phyloP scores from a whole-genome alignment of 306 rosid genomes.

The Lotus japonicus region DNA sequence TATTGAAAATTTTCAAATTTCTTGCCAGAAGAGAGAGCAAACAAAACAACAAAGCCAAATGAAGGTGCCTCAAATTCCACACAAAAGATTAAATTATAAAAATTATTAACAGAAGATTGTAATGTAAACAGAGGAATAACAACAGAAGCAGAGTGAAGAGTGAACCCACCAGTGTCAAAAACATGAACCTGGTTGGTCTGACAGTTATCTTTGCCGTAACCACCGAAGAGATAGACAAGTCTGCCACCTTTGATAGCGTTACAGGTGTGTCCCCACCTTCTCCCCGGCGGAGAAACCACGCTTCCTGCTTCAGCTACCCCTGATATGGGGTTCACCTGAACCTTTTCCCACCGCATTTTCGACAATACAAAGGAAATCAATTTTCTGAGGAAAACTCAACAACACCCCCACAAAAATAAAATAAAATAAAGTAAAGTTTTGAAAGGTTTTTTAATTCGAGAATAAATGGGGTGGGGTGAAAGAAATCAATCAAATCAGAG shows the following conservation, averaged over 20 bases:
- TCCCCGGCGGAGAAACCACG: slow-evolving; percentile 71
- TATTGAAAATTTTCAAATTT: slow-evolving; percentile 16
- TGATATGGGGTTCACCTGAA: slow-evolving; percentile 33
- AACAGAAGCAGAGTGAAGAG: not conserved
- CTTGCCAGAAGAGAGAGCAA: slow-evolving; percentile 2
- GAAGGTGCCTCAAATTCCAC: slow-evolving; percentile 6
- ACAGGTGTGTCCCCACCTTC: slow-evolving; percentile 98
- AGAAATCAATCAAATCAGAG: slow-evolving; percentile 24
- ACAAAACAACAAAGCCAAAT: slow-evolving; percentile 24
- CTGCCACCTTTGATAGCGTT: slow-evolving; percentile 92
- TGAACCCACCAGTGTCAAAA: slow-evolving; percentile 69
- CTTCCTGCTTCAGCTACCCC: slow-evolving; percentile 34
- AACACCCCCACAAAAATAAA: slow-evolving; percentile 6
- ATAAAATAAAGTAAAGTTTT: not conserved
- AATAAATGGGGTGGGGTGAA: slow-evolving; percentile 20
- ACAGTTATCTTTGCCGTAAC: slow-evolving; percentile 91
- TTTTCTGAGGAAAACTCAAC: slow-evolving; percentile 22
- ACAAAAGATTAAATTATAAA: not conserved
- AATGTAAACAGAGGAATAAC: not conserved
- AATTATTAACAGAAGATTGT: not conserved
- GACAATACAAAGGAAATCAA: slow-evolving; percentile 15
- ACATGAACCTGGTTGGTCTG: slow-evolving; percentile 93
- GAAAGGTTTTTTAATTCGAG: not conserved
- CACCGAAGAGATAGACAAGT: slow-evolving; percentile 83
- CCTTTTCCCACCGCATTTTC: slow-evolving; percentile 94